These are phyloP conservation scores for Phytophthora pisi DNA, from an alignment of 352 stramenopile species.

Conservation along the genomic window DNA sequence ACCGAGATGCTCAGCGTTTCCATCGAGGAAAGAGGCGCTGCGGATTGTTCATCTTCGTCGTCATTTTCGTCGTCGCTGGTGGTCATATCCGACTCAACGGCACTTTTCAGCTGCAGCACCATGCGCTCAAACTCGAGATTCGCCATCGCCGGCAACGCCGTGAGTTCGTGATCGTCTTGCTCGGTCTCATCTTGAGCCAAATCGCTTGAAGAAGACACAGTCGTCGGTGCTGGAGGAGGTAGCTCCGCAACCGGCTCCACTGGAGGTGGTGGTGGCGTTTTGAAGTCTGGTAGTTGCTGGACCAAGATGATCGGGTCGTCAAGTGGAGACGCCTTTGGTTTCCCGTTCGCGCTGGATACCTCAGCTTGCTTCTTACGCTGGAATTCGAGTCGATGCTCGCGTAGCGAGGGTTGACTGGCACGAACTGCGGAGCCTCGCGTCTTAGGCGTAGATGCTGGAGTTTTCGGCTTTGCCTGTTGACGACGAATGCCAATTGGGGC, in stretches of 20 bases:
- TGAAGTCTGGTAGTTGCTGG: conserved; percentile 61
- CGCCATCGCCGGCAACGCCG: conserved; percentile 21
- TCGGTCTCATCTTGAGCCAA: conserved; percentile 13
- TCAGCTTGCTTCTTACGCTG: conserved; percentile 50
- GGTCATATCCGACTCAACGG: conserved; percentile 43
- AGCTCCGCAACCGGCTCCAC: conserved; percentile 5
- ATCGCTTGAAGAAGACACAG: conserved; percentile 6
- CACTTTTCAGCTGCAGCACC: conserved; percentile 74
- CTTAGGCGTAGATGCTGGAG: conserved; percentile 13
- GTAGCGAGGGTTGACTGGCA: conserved; percentile 22
- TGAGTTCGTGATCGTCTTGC: conserved; percentile 26
- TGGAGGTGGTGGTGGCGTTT: conserved; percentile 6
- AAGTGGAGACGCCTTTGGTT: conserved; percentile 34
- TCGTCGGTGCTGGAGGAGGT: conserved; percentile 32
- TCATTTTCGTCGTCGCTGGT: conserved; percentile 44
- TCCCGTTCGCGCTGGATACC: conserved; percentile 4
- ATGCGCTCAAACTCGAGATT: conserved; percentile 82
- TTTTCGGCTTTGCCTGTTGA: conserved; percentile 22
- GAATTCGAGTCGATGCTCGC: conserved; percentile 34
- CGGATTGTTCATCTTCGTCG: conserved; percentile 39
- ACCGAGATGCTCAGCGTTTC: conserved; percentile 26
- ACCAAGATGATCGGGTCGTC: conserved; percentile 79
- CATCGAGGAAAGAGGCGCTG: background rate
- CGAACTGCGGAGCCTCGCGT: conserved; percentile 5
- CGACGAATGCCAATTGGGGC: conserved; percentile 17